Conservation (phyloP, 129 eudicot species). For the Helianthus tuberosus region DNA sequence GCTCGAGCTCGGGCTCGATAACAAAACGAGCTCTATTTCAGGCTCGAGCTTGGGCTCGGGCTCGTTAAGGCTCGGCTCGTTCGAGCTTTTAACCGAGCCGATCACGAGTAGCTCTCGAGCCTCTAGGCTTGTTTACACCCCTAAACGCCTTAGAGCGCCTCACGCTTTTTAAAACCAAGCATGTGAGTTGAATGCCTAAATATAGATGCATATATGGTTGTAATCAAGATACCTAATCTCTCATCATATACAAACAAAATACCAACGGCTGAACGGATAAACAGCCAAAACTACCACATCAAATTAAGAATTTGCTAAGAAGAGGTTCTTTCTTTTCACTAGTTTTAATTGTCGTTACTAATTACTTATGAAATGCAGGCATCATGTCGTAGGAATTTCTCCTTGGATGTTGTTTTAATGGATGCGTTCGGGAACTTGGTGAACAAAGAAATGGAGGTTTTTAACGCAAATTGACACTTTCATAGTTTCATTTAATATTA, state of each 20-base stretch:
- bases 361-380: constrained; percentile 47
- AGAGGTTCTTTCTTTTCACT: not conserved
- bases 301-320: not conserved
- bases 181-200: too few species aligned
- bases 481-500: constrained; percentile 9
- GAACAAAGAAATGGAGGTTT: constrained; percentile 79
- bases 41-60: too few species aligned
- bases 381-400: constrained; percentile 71
- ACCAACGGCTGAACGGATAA: not conserved
- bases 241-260: not conserved
- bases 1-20: too few species aligned
- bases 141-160: too few species aligned
- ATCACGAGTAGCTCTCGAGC: too few species aligned
- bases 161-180: too few species aligned
- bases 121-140: too few species aligned
- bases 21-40: too few species aligned
- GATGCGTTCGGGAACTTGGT: constrained; percentile 63
- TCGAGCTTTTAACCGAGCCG: too few species aligned
- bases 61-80: too few species aligned
- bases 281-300: not conserved
- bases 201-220: too few species aligned
- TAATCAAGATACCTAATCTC: too few species aligned
- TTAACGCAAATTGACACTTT: constrained; percentile 12
- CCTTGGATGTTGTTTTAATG: constrained; percentile 63
- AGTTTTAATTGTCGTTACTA: constrained; percentile 1